Base-by-base conservation (phyloP, 164 flowering plant genomes). In the Magnolia changhungtana region DNA sequence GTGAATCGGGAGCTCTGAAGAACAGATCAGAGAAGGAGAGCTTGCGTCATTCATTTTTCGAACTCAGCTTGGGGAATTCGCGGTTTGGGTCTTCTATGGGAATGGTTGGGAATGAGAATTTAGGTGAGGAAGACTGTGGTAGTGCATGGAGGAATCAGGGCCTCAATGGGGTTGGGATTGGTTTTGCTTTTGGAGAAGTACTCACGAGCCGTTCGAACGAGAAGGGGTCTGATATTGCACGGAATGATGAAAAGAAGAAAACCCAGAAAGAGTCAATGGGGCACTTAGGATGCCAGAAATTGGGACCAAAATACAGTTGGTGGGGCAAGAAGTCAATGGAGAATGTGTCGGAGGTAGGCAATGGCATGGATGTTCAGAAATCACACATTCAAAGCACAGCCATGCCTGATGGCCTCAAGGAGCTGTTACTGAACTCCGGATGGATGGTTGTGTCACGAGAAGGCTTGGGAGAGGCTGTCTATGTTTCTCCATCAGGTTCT, bases 401-500 rank as follows among this genome's bases (percentile, higher is more conserved):
- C 45, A 37, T 37, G 29, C 78, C 66, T 3, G 24, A 66, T 67
- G 31, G 27, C 16, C 67, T 64, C n/a, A 75, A 75, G 72, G 74
- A 64, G 45, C 65, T 58, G 63, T 63, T 75, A 58, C 67, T 71
- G 64, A 20, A 72, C 14, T 31, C 73, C 63, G 83, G 83, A 68
- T 81, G 83, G 83, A 67, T 8, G 63, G 72, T 77, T 31, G 69
- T 63, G 19, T 20, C 74, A 64, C 67, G 3, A 16, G 61, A 58
- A 61, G 72, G 77, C 50, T 24, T 4, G 0, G 6, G 52, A 51
- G 71, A 64, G 16, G 45, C 75, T 18, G 13, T 58, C 9, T 78
- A 78, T 78, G 65, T 81, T 49, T 77, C 80, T 65, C 83, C 80
- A 59, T 74, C 76, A 1, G 83, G 80, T 74, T 59, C 75, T 66